Base-by-base conservation (phyloP, 2,329 filamentous ascomycete genomes). In the Ophiosphaerella narmari region DNA sequence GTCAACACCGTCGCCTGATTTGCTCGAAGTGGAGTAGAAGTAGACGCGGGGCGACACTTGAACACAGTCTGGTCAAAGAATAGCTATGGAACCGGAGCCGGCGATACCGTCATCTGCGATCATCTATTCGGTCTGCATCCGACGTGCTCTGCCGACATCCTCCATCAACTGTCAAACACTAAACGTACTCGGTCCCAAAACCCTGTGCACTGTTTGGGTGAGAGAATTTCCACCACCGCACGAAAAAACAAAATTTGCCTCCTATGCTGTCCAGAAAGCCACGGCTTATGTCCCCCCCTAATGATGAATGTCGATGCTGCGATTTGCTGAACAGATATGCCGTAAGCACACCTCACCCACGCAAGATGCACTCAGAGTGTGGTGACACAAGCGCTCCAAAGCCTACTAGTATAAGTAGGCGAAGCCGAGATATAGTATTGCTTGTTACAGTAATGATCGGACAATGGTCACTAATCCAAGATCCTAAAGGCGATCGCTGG, bases 11-110 rank as follows among this genome's bases (percentile, higher is more conserved):
- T 37, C 43, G 44, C 24, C 24, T 37, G 37, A 32, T 45, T 36
- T 35, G 26, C 38, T 39, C 18, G 12, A 38, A 36, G 48, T 43
- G 58, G 52, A 55, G 58, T 55, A 55, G 32, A 45, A 44, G 33
- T 37, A 38, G 16, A 36, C 34, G 31, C 43, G 23, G 35, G 40
- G 40, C 26, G 43, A 14, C 38, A 44, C 37, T 50, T 23, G 47
- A 42, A 38, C 34, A 36, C 34, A 36, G 36, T 11, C 33, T 50
- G 7, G 43, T 38, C 50, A 48, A 50, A 47, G 42, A 46, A 39
- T 39, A 37, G 43, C 52, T 46, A 53, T 58, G 44, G 44, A 56
- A 51, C 51, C 41, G 33, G 7, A 38, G 23, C 45, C 34, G 33
- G 39, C 39, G 46, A 35, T 37, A 14, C 39, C 23, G 4, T 52